Percentiles rank a stretch among this genome's conserved stretches.
phyloP scores from a whole-genome alignment of 805 yeast genomes.

The Saturnispora mendoncae region DNA sequence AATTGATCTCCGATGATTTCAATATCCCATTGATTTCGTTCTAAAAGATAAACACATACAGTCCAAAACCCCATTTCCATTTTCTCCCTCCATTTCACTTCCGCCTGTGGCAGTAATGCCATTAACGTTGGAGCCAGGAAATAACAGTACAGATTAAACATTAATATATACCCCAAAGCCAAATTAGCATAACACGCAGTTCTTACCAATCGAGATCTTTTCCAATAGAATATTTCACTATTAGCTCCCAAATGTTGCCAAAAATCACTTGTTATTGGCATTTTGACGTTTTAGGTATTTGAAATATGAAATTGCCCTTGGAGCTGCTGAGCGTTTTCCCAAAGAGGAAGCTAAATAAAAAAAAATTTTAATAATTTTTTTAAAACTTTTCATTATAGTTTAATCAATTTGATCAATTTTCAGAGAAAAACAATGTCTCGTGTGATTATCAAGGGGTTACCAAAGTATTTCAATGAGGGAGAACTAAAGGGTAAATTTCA shows the following conservation, averaged over 20 bases:
- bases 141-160: not conserved
- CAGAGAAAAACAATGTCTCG: conserved; percentile 49
- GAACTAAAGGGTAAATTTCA: conserved; percentile 59
- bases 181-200: not conserved
- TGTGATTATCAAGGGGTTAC: conserved; percentile 84
- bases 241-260: not conserved
- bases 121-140: not conserved
- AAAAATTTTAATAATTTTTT: not conserved
- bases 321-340: not conserved
- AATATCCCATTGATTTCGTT: conserved; percentile 31
- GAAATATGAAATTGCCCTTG: too few species aligned
- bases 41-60: conserved; percentile 25
- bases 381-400: not conserved
- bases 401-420: not conserved
- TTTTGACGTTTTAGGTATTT: too few species aligned
- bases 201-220: not conserved
- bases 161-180: not conserved
- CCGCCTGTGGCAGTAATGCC: not conserved
- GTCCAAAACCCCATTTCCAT: conserved; percentile 25
- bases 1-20: conserved; percentile 36
- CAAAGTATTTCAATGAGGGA: conserved; percentile 67
- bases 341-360: not conserved
- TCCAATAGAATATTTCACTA: not conserved
- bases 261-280: not conserved
- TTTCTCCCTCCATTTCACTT: not conserved